Evolutionary conservation across 2,329 filamentous ascomycete genomes (phyloP).

Genomic region (Diplodia scrobiculata): DNA sequence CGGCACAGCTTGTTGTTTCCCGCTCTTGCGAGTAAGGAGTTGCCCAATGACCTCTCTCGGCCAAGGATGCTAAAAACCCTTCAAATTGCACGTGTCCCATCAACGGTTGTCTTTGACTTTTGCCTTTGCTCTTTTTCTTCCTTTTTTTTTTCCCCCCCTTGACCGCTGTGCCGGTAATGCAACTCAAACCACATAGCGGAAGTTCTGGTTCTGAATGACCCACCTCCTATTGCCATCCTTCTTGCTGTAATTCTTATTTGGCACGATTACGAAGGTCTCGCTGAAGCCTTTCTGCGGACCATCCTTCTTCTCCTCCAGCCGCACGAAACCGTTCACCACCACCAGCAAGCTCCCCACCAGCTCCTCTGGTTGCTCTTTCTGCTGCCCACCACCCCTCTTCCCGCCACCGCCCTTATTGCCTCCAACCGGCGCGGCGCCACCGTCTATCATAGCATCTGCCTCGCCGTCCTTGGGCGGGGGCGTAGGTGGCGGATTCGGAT

Average conservation of each 20-base stretch:
- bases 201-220: slow-evolving; percentile 49
- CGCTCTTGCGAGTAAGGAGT: not conserved
- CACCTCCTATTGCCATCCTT: slow-evolving; percentile 39
- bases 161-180: not conserved
- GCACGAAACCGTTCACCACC: slow-evolving; percentile 71
- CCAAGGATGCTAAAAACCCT: too few species aligned
- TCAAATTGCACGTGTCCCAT: not conserved
- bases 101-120: not conserved
- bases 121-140: not conserved
- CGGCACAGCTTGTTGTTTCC: not conserved
- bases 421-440: slow-evolving; percentile 26
- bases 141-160: not conserved
- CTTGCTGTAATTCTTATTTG: slow-evolving; percentile 48
- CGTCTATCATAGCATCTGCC: slow-evolving; percentile 3
- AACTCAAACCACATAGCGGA: slow-evolving; percentile 47
- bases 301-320: slow-evolving; percentile 62
- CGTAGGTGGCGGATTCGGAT: slow-evolving; percentile 53
- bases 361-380: slow-evolving; percentile 45
- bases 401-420: slow-evolving; percentile 28
- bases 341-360: slow-evolving; percentile 71
- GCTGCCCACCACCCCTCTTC: slow-evolving; percentile 34
- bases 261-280: slow-evolving; percentile 79
- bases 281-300: slow-evolving; percentile 70
- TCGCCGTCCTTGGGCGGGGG: not conserved
- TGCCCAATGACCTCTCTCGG: too few species aligned